Percentiles rank a stretch among this genome's conserved stretches.
Evolutionary conservation across 352 stramenopile species (phyloP).

Genomic region (Plasmopara viticola): DNA sequence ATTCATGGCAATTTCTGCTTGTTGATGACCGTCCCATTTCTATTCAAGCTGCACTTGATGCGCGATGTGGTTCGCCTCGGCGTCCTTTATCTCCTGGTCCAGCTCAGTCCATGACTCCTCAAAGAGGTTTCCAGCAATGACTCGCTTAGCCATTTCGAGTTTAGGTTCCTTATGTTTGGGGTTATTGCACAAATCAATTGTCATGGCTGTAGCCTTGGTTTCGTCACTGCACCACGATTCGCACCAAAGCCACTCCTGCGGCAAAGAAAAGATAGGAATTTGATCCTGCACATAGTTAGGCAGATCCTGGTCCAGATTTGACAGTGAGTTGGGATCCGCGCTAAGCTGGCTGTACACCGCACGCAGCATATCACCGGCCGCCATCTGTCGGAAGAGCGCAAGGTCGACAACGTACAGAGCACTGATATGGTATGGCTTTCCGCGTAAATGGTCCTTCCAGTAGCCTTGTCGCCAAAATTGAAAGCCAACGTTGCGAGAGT

Average conservation of each 20-base stretch:
- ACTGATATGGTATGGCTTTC: slow-evolving; percentile 99
- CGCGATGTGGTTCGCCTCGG: slow-evolving; percentile 27
- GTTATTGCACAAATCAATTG: slow-evolving; percentile 99
- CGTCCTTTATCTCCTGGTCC: slow-evolving; percentile 93
- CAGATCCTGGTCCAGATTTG: slow-evolving; percentile 99
- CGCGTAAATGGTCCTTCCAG: slow-evolving; percentile 96
- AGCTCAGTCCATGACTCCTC: slow-evolving; percentile 98
- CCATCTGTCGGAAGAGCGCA: slow-evolving; percentile 89
- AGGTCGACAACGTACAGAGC: slow-evolving; percentile 99
- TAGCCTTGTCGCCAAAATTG: slow-evolving; percentile 98
- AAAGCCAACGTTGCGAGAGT: slow-evolving; percentile 95
- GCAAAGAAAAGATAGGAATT: slow-evolving; percentile 96
- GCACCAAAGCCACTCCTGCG: slow-evolving; percentile 99
- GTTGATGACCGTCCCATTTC: no score
- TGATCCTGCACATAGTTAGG: slow-evolving; percentile 96
- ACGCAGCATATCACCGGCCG: slow-evolving; percentile 94
- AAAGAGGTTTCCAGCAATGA: slow-evolving; percentile 97
- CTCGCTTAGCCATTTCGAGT: slow-evolving; percentile 98
- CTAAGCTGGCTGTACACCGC: slow-evolving; percentile 96
- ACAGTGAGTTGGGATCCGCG: slow-evolving; percentile 96
- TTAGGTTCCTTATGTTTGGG: slow-evolving; percentile 99
- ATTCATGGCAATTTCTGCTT: no score
- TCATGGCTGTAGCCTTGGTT: slow-evolving; percentile 96
- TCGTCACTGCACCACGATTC: slow-evolving; percentile 99
- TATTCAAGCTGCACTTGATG: not conserved